phyloP scores from a whole-genome alignment of 805 yeast genomes.

The Wickerhamomyces mucosus region DNA sequence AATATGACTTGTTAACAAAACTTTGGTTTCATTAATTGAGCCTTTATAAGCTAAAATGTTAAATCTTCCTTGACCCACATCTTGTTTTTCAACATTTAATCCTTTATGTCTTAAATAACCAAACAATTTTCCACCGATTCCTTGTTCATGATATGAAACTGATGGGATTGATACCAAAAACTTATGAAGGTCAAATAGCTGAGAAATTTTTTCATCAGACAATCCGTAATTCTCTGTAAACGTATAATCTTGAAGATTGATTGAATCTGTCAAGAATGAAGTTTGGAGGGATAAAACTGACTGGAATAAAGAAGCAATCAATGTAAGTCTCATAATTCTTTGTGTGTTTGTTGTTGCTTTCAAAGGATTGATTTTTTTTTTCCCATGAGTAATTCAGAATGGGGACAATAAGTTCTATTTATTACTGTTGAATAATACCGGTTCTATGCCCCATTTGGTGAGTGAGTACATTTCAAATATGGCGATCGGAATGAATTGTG shows the following conservation, averaged over 20 bases:
- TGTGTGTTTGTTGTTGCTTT: no score
- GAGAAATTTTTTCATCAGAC: slow-evolving; percentile 1
- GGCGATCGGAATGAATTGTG: no score
- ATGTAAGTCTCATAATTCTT: no score
- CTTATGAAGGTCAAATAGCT: slow-evolving; percentile 7
- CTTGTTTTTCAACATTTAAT: slow-evolving; percentile 35
- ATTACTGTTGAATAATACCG: no score
- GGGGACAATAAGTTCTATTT: no score
- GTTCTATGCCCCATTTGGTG: no score
- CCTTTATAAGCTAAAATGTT: slow-evolving; percentile 52
- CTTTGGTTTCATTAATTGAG: slow-evolving; percentile 29
- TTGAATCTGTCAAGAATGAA: no score
- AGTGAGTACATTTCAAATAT: no score
- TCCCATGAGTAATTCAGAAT: no score
- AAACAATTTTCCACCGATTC: slow-evolving; percentile 3
- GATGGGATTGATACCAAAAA: slow-evolving; percentile 8
- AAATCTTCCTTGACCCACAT: slow-evolving; percentile 26
- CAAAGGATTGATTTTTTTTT: no score
- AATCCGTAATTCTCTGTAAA: slow-evolving; percentile 1
- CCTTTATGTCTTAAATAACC: slow-evolving; percentile 3
- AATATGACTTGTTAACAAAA: slow-evolving; percentile 49
- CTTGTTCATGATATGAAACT: slow-evolving; percentile 5
- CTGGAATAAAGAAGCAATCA: no score
- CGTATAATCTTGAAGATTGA: neutral
- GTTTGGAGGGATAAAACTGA: no score